phyloP scores from a whole-genome alignment of 1,284 basidiomycete species.

The Fomes fomentarius region DNA sequence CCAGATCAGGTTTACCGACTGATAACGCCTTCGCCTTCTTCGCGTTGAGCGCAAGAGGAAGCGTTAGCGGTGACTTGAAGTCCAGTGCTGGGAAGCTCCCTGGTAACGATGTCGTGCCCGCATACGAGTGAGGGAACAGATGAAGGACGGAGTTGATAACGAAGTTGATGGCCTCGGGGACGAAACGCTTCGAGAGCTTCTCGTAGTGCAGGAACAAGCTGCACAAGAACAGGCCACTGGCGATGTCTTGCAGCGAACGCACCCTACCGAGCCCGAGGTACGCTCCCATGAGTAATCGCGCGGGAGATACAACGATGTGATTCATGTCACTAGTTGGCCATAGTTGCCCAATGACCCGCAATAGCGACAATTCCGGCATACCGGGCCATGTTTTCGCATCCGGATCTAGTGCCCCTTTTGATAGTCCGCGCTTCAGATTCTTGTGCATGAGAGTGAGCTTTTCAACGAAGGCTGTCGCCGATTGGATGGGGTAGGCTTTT shows the following conservation, averaged over 20 bases:
- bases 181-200: conserved; percentile 79
- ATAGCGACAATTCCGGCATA: conserved; percentile 78
- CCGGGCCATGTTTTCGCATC: conserved; percentile 89
- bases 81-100: conserved; percentile 78
- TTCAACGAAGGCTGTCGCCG: conserved; percentile 79
- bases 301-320: conserved; percentile 87
- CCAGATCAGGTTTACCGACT: conserved; percentile 51
- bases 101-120: conserved; percentile 52
- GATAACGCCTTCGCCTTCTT: conserved; percentile 45
- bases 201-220: conserved; percentile 88
- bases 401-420: conserved; percentile 66
- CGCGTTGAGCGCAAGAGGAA: conserved; percentile 41
- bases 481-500: conserved; percentile 80
- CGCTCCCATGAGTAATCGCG: conserved; percentile 87
- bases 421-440: conserved; percentile 87
- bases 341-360: conserved; percentile 79
- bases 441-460: conserved; percentile 94
- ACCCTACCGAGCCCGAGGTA: conserved; percentile 89
- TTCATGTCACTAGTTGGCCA: conserved; percentile 97
- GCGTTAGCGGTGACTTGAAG: conserved; percentile 53
- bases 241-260: conserved; percentile 74
- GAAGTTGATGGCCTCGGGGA: conserved; percentile 92
- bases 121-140: conserved; percentile 68
- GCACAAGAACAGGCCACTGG: conserved; percentile 89
- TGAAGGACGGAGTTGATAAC: conserved; percentile 72